phyloP scores from a whole-genome alignment of 1,284 basidiomycete species.

The Rhodotorula sp. region DNA sequence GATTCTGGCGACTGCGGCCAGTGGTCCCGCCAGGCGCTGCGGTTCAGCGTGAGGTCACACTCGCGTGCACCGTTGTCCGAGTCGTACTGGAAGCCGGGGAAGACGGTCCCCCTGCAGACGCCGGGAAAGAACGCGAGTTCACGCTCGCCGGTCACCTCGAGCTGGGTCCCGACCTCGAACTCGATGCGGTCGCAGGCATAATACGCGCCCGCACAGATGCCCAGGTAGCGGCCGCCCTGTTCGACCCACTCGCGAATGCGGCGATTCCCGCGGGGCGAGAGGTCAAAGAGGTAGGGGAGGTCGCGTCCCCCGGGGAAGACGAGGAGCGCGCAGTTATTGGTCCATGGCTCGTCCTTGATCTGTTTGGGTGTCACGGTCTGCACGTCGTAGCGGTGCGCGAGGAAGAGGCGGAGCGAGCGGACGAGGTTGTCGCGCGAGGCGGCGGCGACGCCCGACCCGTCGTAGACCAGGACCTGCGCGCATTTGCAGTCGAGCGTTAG shows the following conservation, averaged over 20 bases:
- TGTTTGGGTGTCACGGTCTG: slow-evolving; percentile 64
- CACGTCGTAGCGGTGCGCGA: slow-evolving; percentile 74
- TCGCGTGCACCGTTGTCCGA: slow-evolving; percentile 55
- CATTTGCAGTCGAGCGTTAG: background rate
- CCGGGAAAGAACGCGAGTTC: slow-evolving; percentile 64
- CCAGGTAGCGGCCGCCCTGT: slow-evolving; percentile 68
- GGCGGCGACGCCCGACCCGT: slow-evolving; percentile 67
- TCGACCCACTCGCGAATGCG: slow-evolving; percentile 67
- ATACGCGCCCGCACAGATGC: slow-evolving; percentile 66
- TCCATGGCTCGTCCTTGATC: slow-evolving; percentile 73
- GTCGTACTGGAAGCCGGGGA: slow-evolving; percentile 60
- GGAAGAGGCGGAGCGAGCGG: slow-evolving; percentile 61
- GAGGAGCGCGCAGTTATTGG: slow-evolving; percentile 69
- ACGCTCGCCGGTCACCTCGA: slow-evolving; percentile 58
- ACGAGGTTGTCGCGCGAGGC: slow-evolving; percentile 63
- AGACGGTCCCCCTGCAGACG: slow-evolving; percentile 59
- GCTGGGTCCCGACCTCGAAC: slow-evolving; percentile 55
- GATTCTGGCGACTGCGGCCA: slow-evolving; percentile 41
- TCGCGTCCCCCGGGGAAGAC: slow-evolving; percentile 68
- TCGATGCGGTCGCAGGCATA: slow-evolving; percentile 56
- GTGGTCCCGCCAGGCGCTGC: slow-evolving; percentile 39
- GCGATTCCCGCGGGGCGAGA: slow-evolving; percentile 53
- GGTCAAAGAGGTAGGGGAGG: slow-evolving; percentile 58
- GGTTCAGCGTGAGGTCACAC: slow-evolving; percentile 50
- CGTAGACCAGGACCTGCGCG: slow-evolving; percentile 69